Evolutionary conservation across 192 early-diverging fungal genomes (phyloP).

Genomic region (Neocallimastix lanati): DNA sequence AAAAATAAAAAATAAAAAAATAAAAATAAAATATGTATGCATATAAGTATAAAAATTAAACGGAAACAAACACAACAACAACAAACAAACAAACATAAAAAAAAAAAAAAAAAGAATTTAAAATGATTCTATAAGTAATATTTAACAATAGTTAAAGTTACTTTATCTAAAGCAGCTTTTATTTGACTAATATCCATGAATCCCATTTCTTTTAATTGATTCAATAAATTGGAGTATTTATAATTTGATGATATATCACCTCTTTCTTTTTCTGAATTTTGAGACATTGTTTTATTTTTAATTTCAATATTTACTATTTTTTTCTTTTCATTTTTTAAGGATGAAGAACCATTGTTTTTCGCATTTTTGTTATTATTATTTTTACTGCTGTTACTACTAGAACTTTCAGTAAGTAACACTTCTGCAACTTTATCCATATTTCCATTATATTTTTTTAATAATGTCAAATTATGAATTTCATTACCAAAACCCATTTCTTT

Average conservation of each 20-base stretch:
- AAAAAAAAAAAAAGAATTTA: no score
- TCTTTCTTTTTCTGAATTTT: no score
- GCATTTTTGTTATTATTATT: no score
- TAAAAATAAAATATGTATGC: no score
- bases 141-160: no score
- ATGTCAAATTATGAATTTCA: neutral
- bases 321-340: neutral
- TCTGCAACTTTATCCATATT: neutral
- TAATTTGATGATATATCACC: neutral
- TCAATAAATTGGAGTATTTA: neutral
- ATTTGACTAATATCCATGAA: neutral
- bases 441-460: neutral
- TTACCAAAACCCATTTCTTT: neutral
- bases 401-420: neutral
- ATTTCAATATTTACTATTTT: neutral
- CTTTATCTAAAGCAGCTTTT: neutral
- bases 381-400: no score
- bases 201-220: neutral
- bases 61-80: no score
- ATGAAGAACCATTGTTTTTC: no score
- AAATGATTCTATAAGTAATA: no score
- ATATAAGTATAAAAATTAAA: no score
- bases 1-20: no score
- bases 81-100: no score
- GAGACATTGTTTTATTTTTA: neutral